Conservation (phyloP, 352 stramenopile genomes). For the Pythium oligandrum region DNA sequence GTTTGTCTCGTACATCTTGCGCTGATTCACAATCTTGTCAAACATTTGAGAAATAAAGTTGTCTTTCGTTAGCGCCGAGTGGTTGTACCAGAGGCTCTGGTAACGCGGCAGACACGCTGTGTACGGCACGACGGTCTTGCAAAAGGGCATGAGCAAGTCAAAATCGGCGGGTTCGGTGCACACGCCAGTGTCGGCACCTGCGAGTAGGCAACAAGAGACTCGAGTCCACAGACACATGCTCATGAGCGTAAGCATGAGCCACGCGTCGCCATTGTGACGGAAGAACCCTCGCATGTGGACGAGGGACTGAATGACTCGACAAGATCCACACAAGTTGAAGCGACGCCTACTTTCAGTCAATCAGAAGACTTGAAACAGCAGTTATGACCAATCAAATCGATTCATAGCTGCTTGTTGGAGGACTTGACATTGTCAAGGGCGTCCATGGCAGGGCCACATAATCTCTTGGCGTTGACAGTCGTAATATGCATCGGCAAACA, state of each 20-base stretch:
- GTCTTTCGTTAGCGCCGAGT: conserved; percentile 72
- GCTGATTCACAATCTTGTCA: conserved; percentile 51
- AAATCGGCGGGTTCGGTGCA: conserved; percentile 61
- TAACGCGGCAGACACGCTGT: conserved; percentile 67
- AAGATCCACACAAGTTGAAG: not conserved
- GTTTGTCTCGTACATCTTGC: conserved; percentile 66
- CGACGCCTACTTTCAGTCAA: not conserved
- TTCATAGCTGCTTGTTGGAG: no score
- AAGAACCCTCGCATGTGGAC: not conserved
- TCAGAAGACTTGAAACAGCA: no score
- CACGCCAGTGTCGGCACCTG: conserved; percentile 53
- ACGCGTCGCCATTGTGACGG: not conserved
- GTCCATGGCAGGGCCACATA: no score
- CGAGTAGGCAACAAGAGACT: conserved; percentile 27
- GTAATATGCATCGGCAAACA: no score
- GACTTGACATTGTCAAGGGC: no score
- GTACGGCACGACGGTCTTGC: conserved; percentile 62
- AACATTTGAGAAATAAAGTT: conserved; percentile 64
- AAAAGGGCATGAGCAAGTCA: conserved; percentile 67
- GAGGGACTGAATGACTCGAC: no score
- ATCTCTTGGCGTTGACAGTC: no score
- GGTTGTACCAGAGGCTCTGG: conserved; percentile 74
- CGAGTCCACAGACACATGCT: not conserved
- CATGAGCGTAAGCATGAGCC: no score
- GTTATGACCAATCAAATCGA: no score